Base-by-base conservation (phyloP, 768 basidiomycete species). In the Serpula lacrymans region DNA sequence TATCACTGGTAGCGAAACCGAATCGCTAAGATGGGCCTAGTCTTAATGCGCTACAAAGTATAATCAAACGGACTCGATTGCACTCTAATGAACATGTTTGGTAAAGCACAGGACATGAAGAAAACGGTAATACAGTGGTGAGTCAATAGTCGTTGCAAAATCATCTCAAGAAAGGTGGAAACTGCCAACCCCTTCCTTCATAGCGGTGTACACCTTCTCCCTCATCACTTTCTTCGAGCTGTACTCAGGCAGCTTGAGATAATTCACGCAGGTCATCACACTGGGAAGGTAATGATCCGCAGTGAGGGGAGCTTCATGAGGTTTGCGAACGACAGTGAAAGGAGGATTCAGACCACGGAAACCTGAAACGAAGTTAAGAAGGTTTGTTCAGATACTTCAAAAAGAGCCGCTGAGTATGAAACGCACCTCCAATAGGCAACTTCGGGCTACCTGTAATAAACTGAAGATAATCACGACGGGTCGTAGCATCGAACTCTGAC, bases 211-310 rank as follows among this genome's bases (percentile, higher is more conserved):
- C 50, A 99, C 63, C 59, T 92, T 95, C 60, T 88, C 81, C 53
- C 69, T 74, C 81, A 98, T 85, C 27, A 89, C 80, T 25, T 71
- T 75, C 63, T 88, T 92, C 20, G 84, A 82, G 41, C 88, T 90
- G 61, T 98, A 98, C 55, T 97, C 93, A 0, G 95, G 95, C 49
- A 97, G 70, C 63, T 99, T 99, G 56, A 99, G 69, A 58, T 92
- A 95, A 64, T 93, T 92, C 45, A 92, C 94, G 62, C 96, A 99
- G 3, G 96, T 98, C 96, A 98, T 98, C 22, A 97, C 94, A 54
- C 90, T 94, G 0, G 94, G 94, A 21, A 98, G 72, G 58, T 96
- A 94, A 56, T 96, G 90, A 58, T 98, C 92, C 6, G 95, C 88
- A 5, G 79, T 80, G 42, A 96, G 72, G 9, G 93, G 88, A 6